Base-by-base conservation (phyloP, 2,329 filamentous ascomycete species). In the Drechslerella stenobrocha region DNA sequence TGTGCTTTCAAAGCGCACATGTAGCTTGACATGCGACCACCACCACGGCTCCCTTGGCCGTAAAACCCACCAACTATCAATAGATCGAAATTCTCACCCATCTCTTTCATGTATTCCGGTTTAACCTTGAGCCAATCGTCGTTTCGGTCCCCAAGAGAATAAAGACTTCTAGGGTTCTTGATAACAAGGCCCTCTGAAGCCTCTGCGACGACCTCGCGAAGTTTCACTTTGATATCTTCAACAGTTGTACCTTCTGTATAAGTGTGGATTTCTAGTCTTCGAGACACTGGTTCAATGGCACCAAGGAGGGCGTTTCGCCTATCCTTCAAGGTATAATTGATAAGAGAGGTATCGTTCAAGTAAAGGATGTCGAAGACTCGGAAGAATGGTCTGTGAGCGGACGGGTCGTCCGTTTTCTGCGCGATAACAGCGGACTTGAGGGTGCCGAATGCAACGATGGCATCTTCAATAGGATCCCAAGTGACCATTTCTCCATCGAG, bases 101-200 rank as follows among this genome's bases (percentile, higher is more conserved):
- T 96, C 70, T 96, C 92, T 1, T 86, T 86, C 91, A 97, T 96
- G 76, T 98, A 98, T 71, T 98, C 93, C 0, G 93, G 93, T 74
- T 98, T 98, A 6, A 98, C 91, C 75, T 98, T 98, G 78, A 96
- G 87, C 93, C 93, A 98, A 76, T 96, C 89, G 72, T 95, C 89
- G 73, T 95, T 93, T 47, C 93, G 87, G 71, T 89, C 88, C 74
- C 95, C 96, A 7, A 97, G 81, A 4, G 84, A 82, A 75, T 98
- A 98, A 73, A 84, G 82, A 0, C 91, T 95, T 3, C 87, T 82
- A 5, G 93, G 93, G 70, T 96, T 97, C 79, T 98, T 63, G 40
- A 69, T 69, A 35, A 69, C 57, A 26, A 69, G 52, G 44, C 58
- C 56, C 37, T 63, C 64, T 24, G 56, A 69, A 0, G 89, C 85